Evolutionary conservation across 208 protist species (phyloP), one percentile per base, ranked within the genome.

Genomic region (Angomonas deanei): DNA sequence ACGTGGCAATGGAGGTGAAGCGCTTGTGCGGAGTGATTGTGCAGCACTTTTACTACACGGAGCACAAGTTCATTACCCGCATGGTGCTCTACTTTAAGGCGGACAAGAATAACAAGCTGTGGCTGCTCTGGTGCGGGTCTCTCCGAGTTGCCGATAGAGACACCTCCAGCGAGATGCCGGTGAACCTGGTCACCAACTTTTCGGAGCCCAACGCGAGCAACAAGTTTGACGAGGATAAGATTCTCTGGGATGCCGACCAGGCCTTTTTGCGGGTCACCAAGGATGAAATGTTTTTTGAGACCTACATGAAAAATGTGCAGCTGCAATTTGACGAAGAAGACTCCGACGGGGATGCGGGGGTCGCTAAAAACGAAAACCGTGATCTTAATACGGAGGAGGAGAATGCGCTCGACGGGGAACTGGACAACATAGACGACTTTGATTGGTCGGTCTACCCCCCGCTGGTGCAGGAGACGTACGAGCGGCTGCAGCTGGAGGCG

Each of bases 21-120:
- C 62, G 75, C 48, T 68, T 95, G 23, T 95, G 89, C 59, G 72
- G 78, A 52, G 63, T 86, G 61, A 92, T 95, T 55, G 83, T 92
- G 17, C 74, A 82, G 56, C 89, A 95, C 70, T 95, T 95, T 68
- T 91, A 90, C 74, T 86, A 87, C 70, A 91, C 85, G 5, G 86
- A 95, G 68, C 86, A 95, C 80, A 95, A 95, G 66, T 86, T 84
- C 61, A 93, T 95, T 68, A 93, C 89, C 1, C 81, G 89, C 34
- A 95, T 95, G 89, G 89, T 94, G 47, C 70, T 92, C 47, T 94
- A 94, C 76, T 94, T 94, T 77, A 94, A 94, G 62, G 62, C 64
- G 1, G 87, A 94, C 54, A 70, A 74, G 28, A 66, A 73, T 6
- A 78, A 94, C 53, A 74, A 77, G 24, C 36, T 94, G 36, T 94